phyloP scores from a whole-genome alignment of 2,329 filamentous ascomycete genomes.

The Xylariales sp. region DNA sequence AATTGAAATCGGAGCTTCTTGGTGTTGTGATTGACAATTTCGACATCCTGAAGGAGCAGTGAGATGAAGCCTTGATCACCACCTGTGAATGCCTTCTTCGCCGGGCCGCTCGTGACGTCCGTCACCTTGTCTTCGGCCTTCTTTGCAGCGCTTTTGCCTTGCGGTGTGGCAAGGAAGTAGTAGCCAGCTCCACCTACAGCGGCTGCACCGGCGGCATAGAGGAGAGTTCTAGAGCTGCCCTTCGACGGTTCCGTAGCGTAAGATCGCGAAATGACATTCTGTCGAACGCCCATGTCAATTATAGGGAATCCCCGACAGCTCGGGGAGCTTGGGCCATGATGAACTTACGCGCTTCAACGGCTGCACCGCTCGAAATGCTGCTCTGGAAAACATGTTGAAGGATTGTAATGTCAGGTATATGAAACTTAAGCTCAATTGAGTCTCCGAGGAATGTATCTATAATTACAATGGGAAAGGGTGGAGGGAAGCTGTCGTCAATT shows the following conservation, averaged over 20 bases:
- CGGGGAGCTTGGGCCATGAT: slow-evolving; percentile 8
- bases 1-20: slow-evolving; percentile 89
- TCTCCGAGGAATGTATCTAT: neutral
- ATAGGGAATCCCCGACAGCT: slow-evolving; percentile 14
- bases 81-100: slow-evolving; percentile 62
- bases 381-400: slow-evolving; percentile 53
- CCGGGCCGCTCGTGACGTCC: slow-evolving; percentile 35
- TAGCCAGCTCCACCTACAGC: slow-evolving; percentile 53
- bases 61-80: slow-evolving; percentile 87
- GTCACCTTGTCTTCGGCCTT: slow-evolving; percentile 53
- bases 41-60: slow-evolving; percentile 72
- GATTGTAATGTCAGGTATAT: slow-evolving; percentile 1
- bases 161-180: slow-evolving; percentile 52
- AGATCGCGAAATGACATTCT: slow-evolving; percentile 25
- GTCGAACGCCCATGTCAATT: neutral
- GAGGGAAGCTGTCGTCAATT: slow-evolving; percentile 3
- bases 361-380: slow-evolving; percentile 48
- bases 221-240: slow-evolving; percentile 51
- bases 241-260: slow-evolving; percentile 66
- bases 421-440: slow-evolving; percentile 6
- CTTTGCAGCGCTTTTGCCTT: slow-evolving; percentile 38
- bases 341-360: slow-evolving; percentile 51
- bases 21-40: slow-evolving; percentile 87
- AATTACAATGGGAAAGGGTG: neutral
- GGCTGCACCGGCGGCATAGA: slow-evolving; percentile 58